Base-by-base conservation (phyloP, 2,329 filamentous ascomycete species). In the Conoideocrella luteorostrata region DNA sequence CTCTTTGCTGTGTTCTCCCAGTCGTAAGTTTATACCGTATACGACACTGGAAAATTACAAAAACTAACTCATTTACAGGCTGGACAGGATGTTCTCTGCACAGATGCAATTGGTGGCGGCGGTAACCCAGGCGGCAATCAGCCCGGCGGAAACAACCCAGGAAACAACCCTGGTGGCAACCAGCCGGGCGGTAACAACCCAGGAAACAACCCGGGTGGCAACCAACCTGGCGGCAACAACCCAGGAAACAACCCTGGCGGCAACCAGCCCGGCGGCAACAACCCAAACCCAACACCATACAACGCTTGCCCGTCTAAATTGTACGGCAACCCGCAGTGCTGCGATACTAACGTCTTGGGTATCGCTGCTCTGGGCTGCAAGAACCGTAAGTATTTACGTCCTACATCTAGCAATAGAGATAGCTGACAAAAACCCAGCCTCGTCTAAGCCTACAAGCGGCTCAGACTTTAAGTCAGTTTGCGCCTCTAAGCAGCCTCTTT, bases 281-380 rank as follows among this genome's bases (percentile, higher is more conserved):
- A 36, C 28, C 21, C 11, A 6, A 40, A 40, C 1, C 6, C 13
- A 17, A 23, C 20, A 20, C 5, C 15, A 13, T 41, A 44, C 36
- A 15, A 36, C 1, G 30, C 36, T 24, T 47, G 45, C 21, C 22
- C 41, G 12, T 17, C 29, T n/a, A 32, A 41, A 33, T 33, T 52
- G 20, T 45, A 46, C 41, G 30, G 39, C 42, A 46, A 40, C 28
- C 28, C 50, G n/a, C 46, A 49, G 41, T 52, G 50, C 29, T 52
- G 50, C 41, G 7, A 11, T 17, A 36, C 36, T 12, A 18, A 34
- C 9, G 10, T 50, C 15, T 44, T 52, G 4, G 46, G 44, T 5
- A 4, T 50, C 2, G 10, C 39, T 5, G 43, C 13, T 23, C 41
- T 52, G 4, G 45, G 41, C 42, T 52, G 50, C 36, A 2, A 7